Evolutionary conservation across 257 asterid genomes (phyloP), one percentile per base, ranked within the genome.

Genomic region (Cynanchum wilfordii): DNA sequence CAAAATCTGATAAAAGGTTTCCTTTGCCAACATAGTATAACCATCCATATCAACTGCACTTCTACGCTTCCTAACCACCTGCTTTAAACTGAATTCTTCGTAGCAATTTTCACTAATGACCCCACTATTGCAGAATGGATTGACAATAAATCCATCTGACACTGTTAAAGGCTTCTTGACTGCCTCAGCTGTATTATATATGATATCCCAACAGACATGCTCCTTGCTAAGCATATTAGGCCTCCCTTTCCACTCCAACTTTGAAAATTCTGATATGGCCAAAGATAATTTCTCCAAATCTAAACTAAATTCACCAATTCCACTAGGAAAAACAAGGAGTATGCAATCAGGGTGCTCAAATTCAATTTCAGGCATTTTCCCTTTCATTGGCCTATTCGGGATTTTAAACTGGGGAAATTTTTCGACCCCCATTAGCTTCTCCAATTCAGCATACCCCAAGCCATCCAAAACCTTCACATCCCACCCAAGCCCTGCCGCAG

Each of bases 21-120:
- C 96, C 73, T 76, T 88, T 13, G 79, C 56, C 84, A 94, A 89
- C 27, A 3, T 52, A 3, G 93, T 94, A 45, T 55, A 57, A 45
- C 96, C 96, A 86, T 94, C 98, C 98, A 94, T 91, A 82, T 91
- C 98, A 73, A 94, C 98, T 3, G 98, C 98, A 33, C 98, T 94
- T 78, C 97, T 86, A 5, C 98, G 87, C 76, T 83, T 94, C 77
- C 98, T 87, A 73, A 86, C 92, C 72, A 91, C 72, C 79, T 94
- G 95, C 52, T 86, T 82, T 38, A 94, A 75, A 79, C 81, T 86
- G 70, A 85, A 70, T 47, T 80, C 88, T 82, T 78, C 82, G 72
- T 89, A 94, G 76, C 83, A 84, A 78, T 80, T 76, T 49, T 82
- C 87, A 76, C 82, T 84, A 49, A 86, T 74, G 56, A 73, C 15